These are phyloP conservation scores for Coemansia sp. DNA, from an alignment of 192 early-diverging fungal species.

Conservation along the genomic window DNA sequence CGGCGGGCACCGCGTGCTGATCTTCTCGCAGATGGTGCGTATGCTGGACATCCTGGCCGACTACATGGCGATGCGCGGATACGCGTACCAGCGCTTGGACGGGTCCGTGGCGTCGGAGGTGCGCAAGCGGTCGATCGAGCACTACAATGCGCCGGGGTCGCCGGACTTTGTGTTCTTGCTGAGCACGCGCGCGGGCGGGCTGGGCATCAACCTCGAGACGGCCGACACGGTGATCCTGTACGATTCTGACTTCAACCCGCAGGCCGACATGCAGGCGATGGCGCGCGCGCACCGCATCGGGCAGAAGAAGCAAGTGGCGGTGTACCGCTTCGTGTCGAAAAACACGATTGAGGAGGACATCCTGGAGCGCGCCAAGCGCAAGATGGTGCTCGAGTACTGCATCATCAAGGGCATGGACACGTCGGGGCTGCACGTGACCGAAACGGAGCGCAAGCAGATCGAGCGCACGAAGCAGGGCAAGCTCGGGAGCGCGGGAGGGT, in stretches of 20 bases:
- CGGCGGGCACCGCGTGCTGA: constrained; percentile 94
- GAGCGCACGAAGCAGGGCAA: constrained; percentile 56
- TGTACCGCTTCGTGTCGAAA: constrained; percentile 97
- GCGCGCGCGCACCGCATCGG: constrained; percentile 98
- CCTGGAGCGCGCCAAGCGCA: constrained; percentile 97
- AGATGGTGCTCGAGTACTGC: constrained; percentile 99
- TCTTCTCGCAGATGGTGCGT: constrained; percentile 98
- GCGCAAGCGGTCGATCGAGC: constrained; percentile 96
- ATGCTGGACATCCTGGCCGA: constrained; percentile 97
- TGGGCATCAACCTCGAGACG: constrained; percentile 96
- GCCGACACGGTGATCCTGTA: constrained; percentile 99
- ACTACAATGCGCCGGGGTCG: constrained; percentile 93
- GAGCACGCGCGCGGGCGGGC: constrained; percentile 95
- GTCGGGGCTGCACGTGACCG: constrained; percentile 74
- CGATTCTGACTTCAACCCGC: constrained; percentile 94
- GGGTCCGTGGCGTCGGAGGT: constrained; percentile 87
- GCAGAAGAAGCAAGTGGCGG: constrained; percentile 96
- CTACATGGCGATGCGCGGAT: constrained; percentile 86
- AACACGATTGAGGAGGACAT: constrained; percentile 99
- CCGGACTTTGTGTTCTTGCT: constrained; percentile 97
- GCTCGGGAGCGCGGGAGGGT: constrained; percentile 35
- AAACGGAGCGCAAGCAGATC: constrained; percentile 55
- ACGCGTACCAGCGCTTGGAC: constrained; percentile 92
- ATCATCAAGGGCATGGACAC: constrained; percentile 99
- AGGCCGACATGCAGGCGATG: constrained; percentile 98